These are phyloP conservation scores for Rhodomyrtus psidioides DNA, from an alignment of 441 rosid species.

Conservation along the genomic window DNA sequence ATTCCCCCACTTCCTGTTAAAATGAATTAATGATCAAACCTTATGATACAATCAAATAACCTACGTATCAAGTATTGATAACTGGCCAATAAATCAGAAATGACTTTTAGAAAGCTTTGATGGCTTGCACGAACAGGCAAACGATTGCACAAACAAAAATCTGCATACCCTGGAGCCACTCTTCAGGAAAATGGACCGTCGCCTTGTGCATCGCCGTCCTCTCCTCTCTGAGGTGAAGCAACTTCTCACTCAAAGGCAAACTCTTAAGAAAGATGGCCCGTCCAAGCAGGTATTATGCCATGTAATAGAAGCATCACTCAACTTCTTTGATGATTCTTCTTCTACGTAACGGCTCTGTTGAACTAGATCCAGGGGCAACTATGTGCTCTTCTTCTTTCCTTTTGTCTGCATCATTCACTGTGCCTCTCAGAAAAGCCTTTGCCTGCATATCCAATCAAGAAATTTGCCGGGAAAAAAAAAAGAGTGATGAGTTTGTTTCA, in stretches of 20 bases:
- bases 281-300: neutral
- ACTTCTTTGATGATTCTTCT: conserved; percentile 74
- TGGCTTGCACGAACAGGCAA: neutral
- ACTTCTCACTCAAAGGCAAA: neutral
- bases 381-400: conserved; percentile 83
- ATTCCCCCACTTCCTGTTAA: neutral
- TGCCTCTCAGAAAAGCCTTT: conserved; percentile 47
- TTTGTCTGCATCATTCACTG: conserved; percentile 52
- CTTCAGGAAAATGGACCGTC: neutral
- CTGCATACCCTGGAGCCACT: neutral
- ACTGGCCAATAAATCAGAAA: neutral
- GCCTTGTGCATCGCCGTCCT: neutral
- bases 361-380: conserved; percentile 75
- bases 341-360: conserved; percentile 41
- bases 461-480: neutral
- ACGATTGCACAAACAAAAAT: neutral
- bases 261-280: neutral
- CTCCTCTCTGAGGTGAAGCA: neutral
- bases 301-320: conserved; percentile 31
- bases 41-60: neutral
- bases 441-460: conserved; percentile 35
- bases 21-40: neutral
- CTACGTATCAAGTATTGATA: neutral
- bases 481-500: neutral
- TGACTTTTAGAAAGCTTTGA: neutral